Conservation (phyloP, 2,329 filamentous ascomycete species). For the Kalaharituber pfeilii region DNA sequence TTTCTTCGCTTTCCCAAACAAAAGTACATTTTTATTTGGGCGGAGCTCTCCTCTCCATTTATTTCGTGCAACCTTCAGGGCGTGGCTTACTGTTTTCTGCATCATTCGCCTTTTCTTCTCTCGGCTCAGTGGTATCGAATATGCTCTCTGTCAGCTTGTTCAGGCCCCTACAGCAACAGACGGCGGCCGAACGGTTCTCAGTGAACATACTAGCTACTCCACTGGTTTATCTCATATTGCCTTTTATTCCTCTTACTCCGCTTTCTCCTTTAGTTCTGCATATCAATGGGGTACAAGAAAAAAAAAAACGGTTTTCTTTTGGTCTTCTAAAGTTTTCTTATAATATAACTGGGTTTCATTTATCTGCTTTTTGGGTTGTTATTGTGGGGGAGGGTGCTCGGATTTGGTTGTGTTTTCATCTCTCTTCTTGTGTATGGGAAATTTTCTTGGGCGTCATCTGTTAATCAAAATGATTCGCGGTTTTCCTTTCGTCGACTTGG, state of each 20-base stretch:
- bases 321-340: background rate
- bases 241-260: background rate
- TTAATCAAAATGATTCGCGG: background rate
- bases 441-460: background rate
- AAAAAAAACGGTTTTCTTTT: background rate
- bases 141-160: background rate
- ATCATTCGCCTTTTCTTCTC: background rate
- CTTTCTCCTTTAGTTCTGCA: background rate
- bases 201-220: too few relatives aligned
- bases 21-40: background rate
- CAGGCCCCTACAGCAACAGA: background rate
- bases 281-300: slow-evolving; percentile 1
- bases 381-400: background rate
- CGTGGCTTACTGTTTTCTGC: background rate
- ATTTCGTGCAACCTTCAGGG: background rate
- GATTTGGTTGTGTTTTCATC: background rate
- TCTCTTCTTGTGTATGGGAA: background rate
- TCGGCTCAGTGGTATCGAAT: background rate
- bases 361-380: background rate
- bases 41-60: background rate
- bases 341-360: background rate
- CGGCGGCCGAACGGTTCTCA: too few relatives aligned
- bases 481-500: background rate
- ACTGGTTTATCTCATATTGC: too few relatives aligned
- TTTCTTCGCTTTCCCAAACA: background rate